Percentiles rank a stretch among this genome's conserved stretches.
Conservation (phyloP, 495 filamentous ascomycete genomes). For the Daldinia bambusicola region DNA sequence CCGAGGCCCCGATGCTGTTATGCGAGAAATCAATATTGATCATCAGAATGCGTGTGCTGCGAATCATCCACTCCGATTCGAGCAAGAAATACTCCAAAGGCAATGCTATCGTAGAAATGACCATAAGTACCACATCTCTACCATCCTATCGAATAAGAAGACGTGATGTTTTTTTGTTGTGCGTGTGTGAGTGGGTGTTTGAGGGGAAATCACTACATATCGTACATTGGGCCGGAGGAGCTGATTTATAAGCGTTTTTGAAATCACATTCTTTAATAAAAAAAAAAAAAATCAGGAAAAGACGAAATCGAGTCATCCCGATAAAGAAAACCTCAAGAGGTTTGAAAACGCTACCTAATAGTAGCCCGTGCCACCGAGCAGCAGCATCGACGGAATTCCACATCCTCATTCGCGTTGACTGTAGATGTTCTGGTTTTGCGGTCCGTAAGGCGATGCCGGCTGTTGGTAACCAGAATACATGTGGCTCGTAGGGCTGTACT, state of each 20-base stretch:
- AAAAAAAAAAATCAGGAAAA: not conserved
- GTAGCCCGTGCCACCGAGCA: not conserved
- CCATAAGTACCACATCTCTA: slow-evolving; percentile 20
- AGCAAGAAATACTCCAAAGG: slow-evolving; percentile 34
- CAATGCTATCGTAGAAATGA: slow-evolving; percentile 38
- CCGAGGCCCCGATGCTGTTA: slow-evolving; percentile 40
- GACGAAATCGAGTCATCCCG: slow-evolving; percentile 15
- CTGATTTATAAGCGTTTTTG: slow-evolving; percentile 32
- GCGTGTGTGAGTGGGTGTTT: not conserved
- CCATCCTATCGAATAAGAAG: slow-evolving; percentile 29
- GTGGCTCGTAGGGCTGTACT: slow-evolving; percentile 66
- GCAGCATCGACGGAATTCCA: not conserved
- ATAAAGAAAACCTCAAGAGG: slow-evolving; percentile 1
- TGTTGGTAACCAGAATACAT: slow-evolving; percentile 66
- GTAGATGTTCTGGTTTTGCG: slow-evolving; percentile 75
- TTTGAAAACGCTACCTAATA: slow-evolving; percentile 8
- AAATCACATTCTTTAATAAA: slow-evolving; percentile 25
- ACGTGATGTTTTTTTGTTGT: slow-evolving; percentile 23
- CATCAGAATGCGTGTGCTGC: slow-evolving; percentile 40
- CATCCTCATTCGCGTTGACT: slow-evolving; percentile 69
- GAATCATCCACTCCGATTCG: slow-evolving; percentile 35
- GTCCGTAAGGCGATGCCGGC: slow-evolving; percentile 80
- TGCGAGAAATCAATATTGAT: slow-evolving; percentile 44
- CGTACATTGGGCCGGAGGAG: slow-evolving; percentile 34
- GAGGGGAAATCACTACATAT: slow-evolving; percentile 33